phyloP scores from a whole-genome alignment of 2,329 filamentous ascomycete genomes.

The Arthrinium phaeospermum region DNA sequence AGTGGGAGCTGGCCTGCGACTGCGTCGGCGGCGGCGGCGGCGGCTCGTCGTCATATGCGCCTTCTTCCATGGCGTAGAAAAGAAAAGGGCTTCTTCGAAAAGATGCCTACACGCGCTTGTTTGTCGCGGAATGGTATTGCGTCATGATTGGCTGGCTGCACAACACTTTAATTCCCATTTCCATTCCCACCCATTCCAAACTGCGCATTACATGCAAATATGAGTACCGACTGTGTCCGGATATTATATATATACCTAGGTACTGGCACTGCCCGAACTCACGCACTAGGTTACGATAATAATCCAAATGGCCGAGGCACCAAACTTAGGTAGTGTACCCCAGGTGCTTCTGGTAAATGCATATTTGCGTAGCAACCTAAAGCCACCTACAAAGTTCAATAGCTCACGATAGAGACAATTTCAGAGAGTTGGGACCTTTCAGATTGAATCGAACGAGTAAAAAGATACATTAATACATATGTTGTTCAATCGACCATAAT shows the following conservation, averaged over 20 bases:
- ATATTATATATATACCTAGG: not conserved
- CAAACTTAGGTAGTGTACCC: not conserved
- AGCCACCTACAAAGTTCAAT: no score
- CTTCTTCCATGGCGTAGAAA: not conserved
- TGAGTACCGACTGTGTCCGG: not conserved
- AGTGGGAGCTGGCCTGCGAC: conserved; percentile 54
- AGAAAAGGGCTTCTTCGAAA: not conserved
- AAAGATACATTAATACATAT: conserved; percentile 18
- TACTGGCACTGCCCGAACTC: not conserved
- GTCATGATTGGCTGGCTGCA: conserved; percentile 1
- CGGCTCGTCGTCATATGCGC: not conserved
- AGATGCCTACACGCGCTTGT: not conserved
- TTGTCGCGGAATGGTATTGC: not conserved
- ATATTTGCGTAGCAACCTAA: not conserved
- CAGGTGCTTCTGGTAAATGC: not conserved
- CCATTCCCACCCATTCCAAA: not conserved
- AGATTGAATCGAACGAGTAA: not conserved
- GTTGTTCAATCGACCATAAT: conserved; percentile 13
- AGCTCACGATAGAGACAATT: not conserved
- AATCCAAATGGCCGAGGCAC: not conserved
- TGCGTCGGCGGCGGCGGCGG: conserved; percentile 11
- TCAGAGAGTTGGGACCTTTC: not conserved
- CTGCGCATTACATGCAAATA: not conserved
- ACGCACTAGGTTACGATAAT: not conserved
- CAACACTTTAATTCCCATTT: no score